Conservation (phyloP, 2,329 filamentous ascomycete genomes). For the Colletotrichum acutatum region DNA sequence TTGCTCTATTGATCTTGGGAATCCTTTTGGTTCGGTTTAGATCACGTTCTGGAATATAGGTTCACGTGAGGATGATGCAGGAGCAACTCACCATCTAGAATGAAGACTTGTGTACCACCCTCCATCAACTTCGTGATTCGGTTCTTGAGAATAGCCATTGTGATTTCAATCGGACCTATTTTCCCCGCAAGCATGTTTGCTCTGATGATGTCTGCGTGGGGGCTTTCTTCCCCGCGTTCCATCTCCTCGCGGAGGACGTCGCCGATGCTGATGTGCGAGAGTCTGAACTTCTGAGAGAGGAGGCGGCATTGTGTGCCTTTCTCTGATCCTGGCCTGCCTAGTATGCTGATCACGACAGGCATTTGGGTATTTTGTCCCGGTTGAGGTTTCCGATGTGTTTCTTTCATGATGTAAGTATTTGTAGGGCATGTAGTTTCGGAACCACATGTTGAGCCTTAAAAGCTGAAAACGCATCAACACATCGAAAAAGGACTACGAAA, state of each 20-base stretch:
- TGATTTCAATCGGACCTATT: neutral
- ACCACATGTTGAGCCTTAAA: too few species aligned
- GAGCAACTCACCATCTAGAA: neutral
- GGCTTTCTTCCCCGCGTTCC: neutral
- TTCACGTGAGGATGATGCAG: too few species aligned
- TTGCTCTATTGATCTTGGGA: too few species aligned
- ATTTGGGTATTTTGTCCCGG: accelerated
- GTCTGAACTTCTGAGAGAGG: neutral
- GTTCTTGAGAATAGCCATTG: neutral
- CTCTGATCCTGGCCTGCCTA: neutral
- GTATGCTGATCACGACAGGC: neutral
- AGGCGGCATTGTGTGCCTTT: neutral
- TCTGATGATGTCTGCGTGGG: neutral
- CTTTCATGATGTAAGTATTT: neutral
- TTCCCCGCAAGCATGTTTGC: neutral
- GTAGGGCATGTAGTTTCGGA: too few species aligned
- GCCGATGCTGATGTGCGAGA: neutral
- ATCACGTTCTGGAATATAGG: too few species aligned
- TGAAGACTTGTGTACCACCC: neutral
- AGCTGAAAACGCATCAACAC: too few species aligned
- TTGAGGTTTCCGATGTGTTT: neutral
- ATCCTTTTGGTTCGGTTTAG: too few species aligned
- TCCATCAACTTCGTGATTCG: neutral
- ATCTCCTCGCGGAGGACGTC: neutral
- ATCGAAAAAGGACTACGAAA: too few species aligned